Conservation (phyloP, 495 filamentous ascomycete species). For the Trichocladium uniseriatum region DNA sequence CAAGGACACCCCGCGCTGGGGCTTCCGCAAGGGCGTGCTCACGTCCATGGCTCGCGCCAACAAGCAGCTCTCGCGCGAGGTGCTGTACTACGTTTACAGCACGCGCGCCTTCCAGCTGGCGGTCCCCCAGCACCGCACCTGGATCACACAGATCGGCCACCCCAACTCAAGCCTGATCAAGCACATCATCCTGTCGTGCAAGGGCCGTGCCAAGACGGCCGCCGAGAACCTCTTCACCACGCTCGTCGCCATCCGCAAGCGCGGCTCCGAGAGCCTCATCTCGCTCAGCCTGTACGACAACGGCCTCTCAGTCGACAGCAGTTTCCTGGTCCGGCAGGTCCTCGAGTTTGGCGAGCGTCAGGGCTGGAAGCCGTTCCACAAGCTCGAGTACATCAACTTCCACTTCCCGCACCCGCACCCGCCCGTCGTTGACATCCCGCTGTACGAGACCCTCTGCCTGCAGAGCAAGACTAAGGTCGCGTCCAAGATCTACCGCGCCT, state of each 20-base stretch:
- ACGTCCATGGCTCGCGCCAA: neutral
- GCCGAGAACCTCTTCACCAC: neutral
- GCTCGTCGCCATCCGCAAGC: neutral
- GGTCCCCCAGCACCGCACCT: neutral
- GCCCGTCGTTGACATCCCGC: neutral
- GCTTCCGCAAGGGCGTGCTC: neutral
- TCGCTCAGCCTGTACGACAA: neutral
- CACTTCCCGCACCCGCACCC: neutral
- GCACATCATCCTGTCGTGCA: neutral
- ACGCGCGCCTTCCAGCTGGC: neutral
- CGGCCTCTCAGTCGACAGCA: neutral
- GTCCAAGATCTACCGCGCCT: too few species aligned
- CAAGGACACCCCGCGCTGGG: neutral
- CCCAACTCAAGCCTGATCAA: neutral
- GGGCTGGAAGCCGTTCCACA: neutral
- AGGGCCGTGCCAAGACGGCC: neutral
- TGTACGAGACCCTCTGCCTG: neutral
- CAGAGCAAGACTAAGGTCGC: neutral
- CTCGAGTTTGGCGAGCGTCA: neutral
- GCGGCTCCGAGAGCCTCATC: neutral
- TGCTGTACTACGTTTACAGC: neutral
- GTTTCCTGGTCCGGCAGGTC: neutral
- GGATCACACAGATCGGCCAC: neutral
- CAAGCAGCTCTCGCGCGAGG: neutral
- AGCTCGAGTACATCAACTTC: neutral